phyloP scores from a whole-genome alignment of 169 alveolate species.

The Eimeria tenella region DNA sequence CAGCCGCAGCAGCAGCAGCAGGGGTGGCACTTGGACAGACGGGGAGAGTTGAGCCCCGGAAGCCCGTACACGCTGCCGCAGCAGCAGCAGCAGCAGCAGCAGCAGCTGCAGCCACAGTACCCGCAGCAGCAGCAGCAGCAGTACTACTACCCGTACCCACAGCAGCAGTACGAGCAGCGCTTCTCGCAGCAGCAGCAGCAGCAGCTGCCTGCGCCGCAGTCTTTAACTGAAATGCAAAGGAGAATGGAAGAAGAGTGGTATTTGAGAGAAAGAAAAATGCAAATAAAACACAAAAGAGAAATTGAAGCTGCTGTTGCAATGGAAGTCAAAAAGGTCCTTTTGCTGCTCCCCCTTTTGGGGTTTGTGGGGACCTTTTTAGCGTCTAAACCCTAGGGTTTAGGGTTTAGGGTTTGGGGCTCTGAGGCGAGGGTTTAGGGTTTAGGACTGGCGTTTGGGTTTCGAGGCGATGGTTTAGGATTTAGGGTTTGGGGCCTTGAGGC shows the following conservation, averaged over 20 bases:
- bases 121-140: not conserved
- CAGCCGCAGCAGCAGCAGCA: too few species aligned
- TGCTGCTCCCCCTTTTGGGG: not conserved
- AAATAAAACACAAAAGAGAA: slow-evolving; percentile 12
- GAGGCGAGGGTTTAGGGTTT: too few species aligned
- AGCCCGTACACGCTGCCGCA: not conserved
- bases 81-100: slow-evolving; percentile 5
- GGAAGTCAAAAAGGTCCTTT: slow-evolving; percentile 27
- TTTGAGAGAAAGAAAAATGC: slow-evolving; percentile 39
- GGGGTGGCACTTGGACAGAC: not conserved
- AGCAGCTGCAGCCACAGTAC: not conserved
- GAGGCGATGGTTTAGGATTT: too few species aligned
- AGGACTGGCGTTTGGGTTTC: too few species aligned
- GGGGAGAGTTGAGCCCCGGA: not conserved
- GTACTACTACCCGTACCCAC: not conserved
- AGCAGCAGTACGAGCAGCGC: not conserved
- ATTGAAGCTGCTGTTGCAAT: slow-evolving; percentile 15
- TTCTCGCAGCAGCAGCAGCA: not conserved
- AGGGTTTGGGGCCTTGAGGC: too few species aligned
- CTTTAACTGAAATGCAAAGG: slow-evolving; percentile 48
- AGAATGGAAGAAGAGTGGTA: slow-evolving; percentile 64
- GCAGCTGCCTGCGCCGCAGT: not conserved
- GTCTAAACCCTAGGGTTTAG: not conserved
- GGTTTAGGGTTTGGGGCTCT: not conserved
- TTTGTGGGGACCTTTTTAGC: not conserved